Conservation (phyloP, 2,329 filamentous ascomycete genomes). For the Tolypocladium amazonense region DNA sequence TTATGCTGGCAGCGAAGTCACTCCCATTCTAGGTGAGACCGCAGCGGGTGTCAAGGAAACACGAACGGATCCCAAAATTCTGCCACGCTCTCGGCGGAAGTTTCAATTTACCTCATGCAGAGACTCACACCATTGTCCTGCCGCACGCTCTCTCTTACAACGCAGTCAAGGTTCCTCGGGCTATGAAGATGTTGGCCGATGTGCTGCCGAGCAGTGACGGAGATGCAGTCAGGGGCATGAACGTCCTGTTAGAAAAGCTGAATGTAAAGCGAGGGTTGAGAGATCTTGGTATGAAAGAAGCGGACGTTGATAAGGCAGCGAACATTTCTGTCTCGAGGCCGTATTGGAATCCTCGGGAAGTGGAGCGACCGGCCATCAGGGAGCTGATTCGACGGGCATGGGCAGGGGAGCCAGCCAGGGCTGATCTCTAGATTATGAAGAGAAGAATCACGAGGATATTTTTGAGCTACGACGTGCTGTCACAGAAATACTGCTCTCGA, state of each 20-base stretch:
- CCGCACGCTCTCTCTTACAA: background rate
- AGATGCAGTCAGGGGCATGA: background rate
- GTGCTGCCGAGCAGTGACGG: background rate
- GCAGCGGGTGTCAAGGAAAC: background rate
- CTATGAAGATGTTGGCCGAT: background rate
- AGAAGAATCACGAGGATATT: too few relatives aligned
- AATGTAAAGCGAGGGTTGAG: background rate
- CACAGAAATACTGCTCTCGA: too few relatives aligned
- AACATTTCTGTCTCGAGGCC: background rate
- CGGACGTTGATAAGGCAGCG: background rate
- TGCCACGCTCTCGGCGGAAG: background rate
- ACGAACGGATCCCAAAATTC: background rate
- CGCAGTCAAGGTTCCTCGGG: background rate
- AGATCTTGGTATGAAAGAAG: background rate
- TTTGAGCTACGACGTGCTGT: too few relatives aligned
- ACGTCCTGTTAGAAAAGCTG: background rate
- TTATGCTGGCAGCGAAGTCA: background rate
- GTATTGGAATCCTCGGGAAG: background rate
- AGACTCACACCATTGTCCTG: background rate
- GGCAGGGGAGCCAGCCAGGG: background rate
- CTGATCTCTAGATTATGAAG: background rate
- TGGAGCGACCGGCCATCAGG: background rate
- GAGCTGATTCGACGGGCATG: background rate
- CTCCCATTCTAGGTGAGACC: background rate
- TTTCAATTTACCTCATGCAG: background rate